A percentile compares a stretch with the other conserved stretches of the same genome.
These are phyloP conservation scores for Ustilago vetiveriae DNA, from an alignment of 1,284 basidiomycete genomes.

Conservation along the genomic window DNA sequence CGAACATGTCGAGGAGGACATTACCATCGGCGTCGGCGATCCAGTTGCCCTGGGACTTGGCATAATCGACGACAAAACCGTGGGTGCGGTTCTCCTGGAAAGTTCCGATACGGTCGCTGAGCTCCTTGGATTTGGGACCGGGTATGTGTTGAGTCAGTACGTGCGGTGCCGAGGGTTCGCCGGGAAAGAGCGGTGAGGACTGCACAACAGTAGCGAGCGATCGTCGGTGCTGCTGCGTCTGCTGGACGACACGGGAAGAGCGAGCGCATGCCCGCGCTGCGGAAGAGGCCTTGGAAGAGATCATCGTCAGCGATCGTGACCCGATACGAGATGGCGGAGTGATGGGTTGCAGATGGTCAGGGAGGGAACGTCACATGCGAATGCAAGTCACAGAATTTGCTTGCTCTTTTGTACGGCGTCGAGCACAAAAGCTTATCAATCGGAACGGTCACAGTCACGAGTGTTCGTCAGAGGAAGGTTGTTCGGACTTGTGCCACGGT, in stretches of 20 bases:
- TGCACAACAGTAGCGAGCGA: slow-evolving; percentile 26
- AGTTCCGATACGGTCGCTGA: slow-evolving; percentile 62
- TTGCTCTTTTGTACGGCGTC: slow-evolving; percentile 1
- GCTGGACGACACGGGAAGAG: slow-evolving; percentile 2
- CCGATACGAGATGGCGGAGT: too few relatives aligned
- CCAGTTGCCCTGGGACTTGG: slow-evolving; percentile 67
- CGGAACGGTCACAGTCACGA: too few relatives aligned
- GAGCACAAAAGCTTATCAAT: neutral
- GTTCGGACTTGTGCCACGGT: slow-evolving; percentile 13
- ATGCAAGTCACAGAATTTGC: too few relatives aligned
- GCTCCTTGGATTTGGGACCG: slow-evolving; percentile 61
- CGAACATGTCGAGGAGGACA: slow-evolving; percentile 71
- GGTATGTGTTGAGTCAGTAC: slow-evolving; percentile 59
- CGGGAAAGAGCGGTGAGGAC: slow-evolving; percentile 52
- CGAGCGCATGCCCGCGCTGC: slow-evolving; percentile 12
- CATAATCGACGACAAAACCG: slow-evolving; percentile 68
- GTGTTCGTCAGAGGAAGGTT: neutral
- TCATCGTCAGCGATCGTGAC: too few relatives aligned
- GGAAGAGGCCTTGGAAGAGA: slow-evolving; percentile 14
- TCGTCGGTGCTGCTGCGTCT: slow-evolving; percentile 29
- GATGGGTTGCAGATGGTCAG: too few relatives aligned
- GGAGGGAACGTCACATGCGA: too few relatives aligned
- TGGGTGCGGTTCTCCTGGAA: slow-evolving; percentile 69
- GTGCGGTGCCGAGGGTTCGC: slow-evolving; percentile 57
- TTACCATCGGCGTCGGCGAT: slow-evolving; percentile 72